Base-by-base conservation (phyloP, 225 moss, liverwort and hornwort species). In the Ulota crispa region DNA sequence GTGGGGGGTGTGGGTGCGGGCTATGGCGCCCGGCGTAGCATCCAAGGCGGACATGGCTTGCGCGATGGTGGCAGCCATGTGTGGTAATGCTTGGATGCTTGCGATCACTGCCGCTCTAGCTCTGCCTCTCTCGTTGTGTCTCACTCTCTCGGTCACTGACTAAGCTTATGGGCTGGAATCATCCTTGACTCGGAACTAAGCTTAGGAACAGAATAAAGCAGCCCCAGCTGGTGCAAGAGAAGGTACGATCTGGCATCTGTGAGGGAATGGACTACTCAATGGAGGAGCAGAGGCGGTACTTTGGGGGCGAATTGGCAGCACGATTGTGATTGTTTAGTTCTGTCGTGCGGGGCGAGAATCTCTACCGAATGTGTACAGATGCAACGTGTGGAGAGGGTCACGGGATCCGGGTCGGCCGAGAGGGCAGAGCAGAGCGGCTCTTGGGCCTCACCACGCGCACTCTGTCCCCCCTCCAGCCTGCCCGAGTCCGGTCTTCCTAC, bases 1-100 rank as follows among this genome's bases (percentile, higher is more conserved):
- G 26, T 4, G 12, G 60, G 5, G 26, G 4, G 26, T 60, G 12
- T 8, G 41, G 62, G 24, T 26, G 4, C 4, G 41, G 31, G 76
- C 23, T 7, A 31, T 1, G 76, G 63, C 31, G 62, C 45, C 14
- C 62, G 23, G 12, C 26, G 20, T 8, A 31, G 65, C 39, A 26
- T 60, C 61, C 61, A 82, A 26, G 31, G 41, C 59, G 34, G 52
- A 37, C 68, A 79, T 24, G 61, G 62, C 74, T 12, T 66, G 83
- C 53, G 80, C 76, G 9, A 24, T 8, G 7, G 53, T 52, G 71
- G 76, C 76, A 83, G 79, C 83, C 15, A 16, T 50, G 70, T 12
- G 6, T 54, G 4, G 4, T 45, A 3, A 1, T 21, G 43, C 60
- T 60, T 5, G 9, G 15, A 65, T 18, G 53, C 61, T 68, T 47